A percentile compares a stretch with the other conserved stretches of the same genome.
phyloP scores from a whole-genome alignment of 2,329 filamentous ascomycete genomes.

The Myriosclerotinia curreyana region DNA sequence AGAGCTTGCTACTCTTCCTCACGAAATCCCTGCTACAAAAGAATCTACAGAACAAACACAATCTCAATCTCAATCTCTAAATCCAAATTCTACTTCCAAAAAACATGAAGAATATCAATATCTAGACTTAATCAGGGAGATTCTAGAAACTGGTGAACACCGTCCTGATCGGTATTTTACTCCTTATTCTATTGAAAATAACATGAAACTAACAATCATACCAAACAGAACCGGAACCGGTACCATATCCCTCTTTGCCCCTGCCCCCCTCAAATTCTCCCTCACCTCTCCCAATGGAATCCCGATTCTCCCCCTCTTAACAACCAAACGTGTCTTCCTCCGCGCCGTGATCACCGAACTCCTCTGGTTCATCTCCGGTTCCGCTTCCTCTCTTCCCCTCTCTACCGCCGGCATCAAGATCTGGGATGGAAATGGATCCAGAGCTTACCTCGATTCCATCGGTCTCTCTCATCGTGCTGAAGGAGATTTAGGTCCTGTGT shows the following conservation, averaged over 20 bases:
- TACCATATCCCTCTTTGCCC: slow-evolving; percentile 85
- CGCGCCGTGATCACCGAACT: slow-evolving; percentile 88
- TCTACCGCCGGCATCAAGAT: slow-evolving; percentile 84
- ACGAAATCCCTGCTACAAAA: neutral
- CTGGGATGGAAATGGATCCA: slow-evolving; percentile 95
- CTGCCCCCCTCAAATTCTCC: slow-evolving; percentile 79
- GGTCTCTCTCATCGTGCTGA: slow-evolving; percentile 77
- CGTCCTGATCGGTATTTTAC: slow-evolving; percentile 72
- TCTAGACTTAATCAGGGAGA: slow-evolving; percentile 80
- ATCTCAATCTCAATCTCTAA: neutral
- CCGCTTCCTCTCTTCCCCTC: slow-evolving; percentile 75
- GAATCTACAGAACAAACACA: neutral
- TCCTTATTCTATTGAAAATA: neutral
- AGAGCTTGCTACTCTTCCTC: slow-evolving; percentile 17
- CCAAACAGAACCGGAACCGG: slow-evolving; percentile 78
- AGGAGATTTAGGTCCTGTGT: slow-evolving; percentile 91
- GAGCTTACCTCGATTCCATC: slow-evolving; percentile 82
- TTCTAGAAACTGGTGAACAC: slow-evolving; percentile 78
- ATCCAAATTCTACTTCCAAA: neutral
- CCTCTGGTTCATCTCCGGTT: slow-evolving; percentile 89
- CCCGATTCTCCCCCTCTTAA: slow-evolving; percentile 84
- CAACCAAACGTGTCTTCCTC: slow-evolving; percentile 94
- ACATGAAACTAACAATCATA: slow-evolving; percentile 28
- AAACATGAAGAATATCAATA: slow-evolving; percentile 90
- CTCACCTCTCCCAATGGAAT: slow-evolving; percentile 59